Evolutionary conservation across 1,284 basidiomycete species (phyloP).

Genomic region (Cryptococcus sp.): DNA sequence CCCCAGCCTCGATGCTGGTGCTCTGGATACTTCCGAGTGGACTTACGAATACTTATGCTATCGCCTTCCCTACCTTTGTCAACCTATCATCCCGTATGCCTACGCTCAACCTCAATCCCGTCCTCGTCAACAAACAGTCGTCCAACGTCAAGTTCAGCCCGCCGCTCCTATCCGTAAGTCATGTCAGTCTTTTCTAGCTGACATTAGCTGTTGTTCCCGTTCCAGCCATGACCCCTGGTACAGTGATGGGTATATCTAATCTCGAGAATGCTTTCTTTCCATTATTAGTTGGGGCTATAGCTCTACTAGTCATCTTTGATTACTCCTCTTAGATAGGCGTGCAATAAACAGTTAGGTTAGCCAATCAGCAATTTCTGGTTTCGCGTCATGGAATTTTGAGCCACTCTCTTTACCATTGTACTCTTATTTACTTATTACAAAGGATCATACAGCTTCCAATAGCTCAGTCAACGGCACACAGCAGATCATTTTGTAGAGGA

Average conservation of each 20-base stretch:
- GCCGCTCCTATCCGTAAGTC: background rate
- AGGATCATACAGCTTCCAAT: too few species aligned
- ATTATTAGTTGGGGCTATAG: constrained; percentile 40
- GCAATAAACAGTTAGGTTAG: too few species aligned
- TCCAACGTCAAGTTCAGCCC: background rate
- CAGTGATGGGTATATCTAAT: constrained; percentile 24
- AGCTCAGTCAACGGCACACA: background rate
- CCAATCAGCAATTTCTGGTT: too few species aligned
- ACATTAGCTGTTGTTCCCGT: constrained; percentile 2
- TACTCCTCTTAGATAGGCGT: constrained; percentile 23
- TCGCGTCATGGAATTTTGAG: too few species aligned
- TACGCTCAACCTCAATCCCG: constrained; percentile 1
- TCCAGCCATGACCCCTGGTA: constrained; percentile 5
- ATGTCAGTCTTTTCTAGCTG: background rate
- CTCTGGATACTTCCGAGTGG: background rate
- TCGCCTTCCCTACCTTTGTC: constrained; percentile 14
- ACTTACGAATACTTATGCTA: constrained; percentile 5
- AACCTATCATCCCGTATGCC: constrained; percentile 6
- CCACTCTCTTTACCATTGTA: too few species aligned
- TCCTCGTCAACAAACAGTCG: constrained; percentile 3
- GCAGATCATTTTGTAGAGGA: background rate
- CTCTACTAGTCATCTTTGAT: constrained; percentile 41
- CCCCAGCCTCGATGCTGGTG: background rate
- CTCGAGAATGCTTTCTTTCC: constrained; percentile 43
- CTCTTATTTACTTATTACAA: too few species aligned